Conservation (phyloP, 345 rosid species). For the Luvunga scandens region DNA sequence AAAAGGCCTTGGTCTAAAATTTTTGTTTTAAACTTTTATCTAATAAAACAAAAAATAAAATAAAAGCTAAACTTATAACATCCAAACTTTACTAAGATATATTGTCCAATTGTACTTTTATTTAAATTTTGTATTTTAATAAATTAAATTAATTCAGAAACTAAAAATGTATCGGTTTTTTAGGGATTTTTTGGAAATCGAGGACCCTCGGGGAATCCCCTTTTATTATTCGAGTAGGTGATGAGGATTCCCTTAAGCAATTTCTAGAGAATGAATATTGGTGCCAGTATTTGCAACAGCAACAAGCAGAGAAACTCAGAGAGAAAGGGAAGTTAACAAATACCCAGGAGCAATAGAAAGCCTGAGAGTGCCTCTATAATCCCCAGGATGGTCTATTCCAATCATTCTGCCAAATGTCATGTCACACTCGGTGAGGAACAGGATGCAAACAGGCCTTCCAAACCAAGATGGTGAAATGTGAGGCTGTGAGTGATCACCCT, state of each 20-base stretch:
- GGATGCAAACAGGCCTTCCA: constrained; percentile 66
- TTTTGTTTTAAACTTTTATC: too few species aligned
- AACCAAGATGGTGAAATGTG: constrained; percentile 68
- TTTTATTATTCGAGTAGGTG: too few species aligned
- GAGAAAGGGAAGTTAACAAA: neutral
- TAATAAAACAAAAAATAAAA: too few species aligned
- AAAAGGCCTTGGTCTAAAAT: too few species aligned
- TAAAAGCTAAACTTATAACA: too few species aligned
- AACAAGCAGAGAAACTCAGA: neutral
- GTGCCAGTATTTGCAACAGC: neutral
- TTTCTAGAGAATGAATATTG: neutral
- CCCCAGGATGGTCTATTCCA: constrained; percentile 61
- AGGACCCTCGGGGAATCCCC: rapidly evolving
- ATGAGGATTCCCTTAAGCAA: too few species aligned
- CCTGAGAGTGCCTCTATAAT: constrained; percentile 78
- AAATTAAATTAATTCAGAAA: too few species aligned
- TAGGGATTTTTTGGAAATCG: too few species aligned
- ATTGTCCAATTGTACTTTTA: too few species aligned
- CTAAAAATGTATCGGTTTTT: too few species aligned
- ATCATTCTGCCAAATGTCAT: constrained; percentile 75
- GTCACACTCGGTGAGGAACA: constrained; percentile 81
- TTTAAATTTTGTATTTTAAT: too few species aligned
- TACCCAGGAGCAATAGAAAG: constrained; percentile 88
- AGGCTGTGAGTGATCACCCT: constrained; percentile 97
- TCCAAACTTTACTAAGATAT: too few species aligned